A percentile compares a stretch with the other conserved stretches of the same genome.
Evolutionary conservation across 1,139 yeast genomes (phyloP).

Genomic region (Lodderomyces margitis): DNA sequence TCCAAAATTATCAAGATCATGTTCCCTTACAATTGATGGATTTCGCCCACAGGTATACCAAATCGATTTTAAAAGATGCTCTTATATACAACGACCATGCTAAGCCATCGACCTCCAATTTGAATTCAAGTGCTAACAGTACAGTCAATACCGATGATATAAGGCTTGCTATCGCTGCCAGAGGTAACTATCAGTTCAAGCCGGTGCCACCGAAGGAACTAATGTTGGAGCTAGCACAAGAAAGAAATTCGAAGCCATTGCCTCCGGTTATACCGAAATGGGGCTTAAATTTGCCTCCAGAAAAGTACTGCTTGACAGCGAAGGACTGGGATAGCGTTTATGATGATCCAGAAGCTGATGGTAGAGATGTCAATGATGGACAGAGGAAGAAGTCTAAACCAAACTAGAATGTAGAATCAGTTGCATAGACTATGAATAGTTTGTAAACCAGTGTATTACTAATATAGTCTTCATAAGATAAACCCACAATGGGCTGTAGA

Average conservation of each 20-base stretch:
- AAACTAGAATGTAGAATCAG: conserved; percentile 3
- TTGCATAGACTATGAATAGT: not conserved
- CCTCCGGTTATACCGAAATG: conserved; percentile 92
- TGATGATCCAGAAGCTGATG: conserved; percentile 33
- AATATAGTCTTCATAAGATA: not conserved
- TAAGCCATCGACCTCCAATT: conserved; percentile 34
- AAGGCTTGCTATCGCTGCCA: conserved; percentile 87
- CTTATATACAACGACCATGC: conserved; percentile 84
- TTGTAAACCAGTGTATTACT: not conserved
- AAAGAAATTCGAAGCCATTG: conserved; percentile 81
- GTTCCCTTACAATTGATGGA: conserved; percentile 96
- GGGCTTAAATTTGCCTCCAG: conserved; percentile 96
- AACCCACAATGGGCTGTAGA: too few species aligned
- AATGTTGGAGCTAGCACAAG: conserved; percentile 85
- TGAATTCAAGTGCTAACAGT: conserved; percentile 35
- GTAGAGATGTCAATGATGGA: conserved; percentile 8
- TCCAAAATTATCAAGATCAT: conserved; percentile 88
- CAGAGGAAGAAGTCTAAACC: conserved; percentile 11
- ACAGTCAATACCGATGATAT: conserved; percentile 83
- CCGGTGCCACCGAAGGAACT: conserved; percentile 95
- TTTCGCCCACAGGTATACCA: conserved; percentile 88
- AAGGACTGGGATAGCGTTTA: conserved; percentile 61
- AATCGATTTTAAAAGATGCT: conserved; percentile 85
- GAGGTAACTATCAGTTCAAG: conserved; percentile 91
- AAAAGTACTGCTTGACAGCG: conserved; percentile 90